Conservation (phyloP, 331 rosid genomes). For the Rhamnella rubrinervis region DNA sequence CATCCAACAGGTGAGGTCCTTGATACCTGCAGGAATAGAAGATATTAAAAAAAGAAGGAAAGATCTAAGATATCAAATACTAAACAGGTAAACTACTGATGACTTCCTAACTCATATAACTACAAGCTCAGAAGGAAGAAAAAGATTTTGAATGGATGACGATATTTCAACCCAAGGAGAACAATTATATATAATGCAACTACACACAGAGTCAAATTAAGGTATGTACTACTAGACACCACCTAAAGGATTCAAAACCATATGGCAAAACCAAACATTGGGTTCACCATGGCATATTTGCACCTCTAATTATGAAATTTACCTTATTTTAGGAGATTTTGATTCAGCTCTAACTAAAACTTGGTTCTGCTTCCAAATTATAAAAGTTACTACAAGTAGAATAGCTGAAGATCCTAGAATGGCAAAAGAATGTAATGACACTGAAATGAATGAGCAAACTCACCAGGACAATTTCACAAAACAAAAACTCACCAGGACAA, state of each 20-base stretch:
- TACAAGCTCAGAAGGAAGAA: too few relatives aligned
- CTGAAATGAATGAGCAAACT: slow-evolving; percentile 23
- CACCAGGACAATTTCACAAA: slow-evolving; percentile 23
- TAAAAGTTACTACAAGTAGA: not conserved
- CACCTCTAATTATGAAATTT: not conserved
- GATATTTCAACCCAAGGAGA: too few relatives aligned
- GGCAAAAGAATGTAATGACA: not conserved
- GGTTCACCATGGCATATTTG: too few relatives aligned
- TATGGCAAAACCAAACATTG: too few relatives aligned
- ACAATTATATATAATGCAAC: too few relatives aligned
- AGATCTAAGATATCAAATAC: too few relatives aligned
- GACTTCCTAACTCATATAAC: too few relatives aligned
- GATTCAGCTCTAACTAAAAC: not conserved
- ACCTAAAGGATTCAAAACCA: too few relatives aligned
- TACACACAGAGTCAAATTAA: too few relatives aligned
- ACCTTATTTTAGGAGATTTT: not conserved
- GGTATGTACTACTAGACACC: too few relatives aligned
- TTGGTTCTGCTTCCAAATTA: slow-evolving; percentile 5
- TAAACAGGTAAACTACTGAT: too few relatives aligned
- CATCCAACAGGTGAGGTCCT: slow-evolving; percentile 51
- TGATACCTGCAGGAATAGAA: slow-evolving; percentile 53
- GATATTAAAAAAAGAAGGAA: not conserved
- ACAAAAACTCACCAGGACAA: slow-evolving; percentile 63
- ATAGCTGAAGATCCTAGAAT: slow-evolving; percentile 9
- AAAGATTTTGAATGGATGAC: too few relatives aligned